Percentiles rank a stretch among this genome's conserved stretches.
These are phyloP conservation scores for Trichoderma koningii DNA, from an alignment of 2,329 filamentous ascomycete genomes.

Conservation along the genomic window DNA sequence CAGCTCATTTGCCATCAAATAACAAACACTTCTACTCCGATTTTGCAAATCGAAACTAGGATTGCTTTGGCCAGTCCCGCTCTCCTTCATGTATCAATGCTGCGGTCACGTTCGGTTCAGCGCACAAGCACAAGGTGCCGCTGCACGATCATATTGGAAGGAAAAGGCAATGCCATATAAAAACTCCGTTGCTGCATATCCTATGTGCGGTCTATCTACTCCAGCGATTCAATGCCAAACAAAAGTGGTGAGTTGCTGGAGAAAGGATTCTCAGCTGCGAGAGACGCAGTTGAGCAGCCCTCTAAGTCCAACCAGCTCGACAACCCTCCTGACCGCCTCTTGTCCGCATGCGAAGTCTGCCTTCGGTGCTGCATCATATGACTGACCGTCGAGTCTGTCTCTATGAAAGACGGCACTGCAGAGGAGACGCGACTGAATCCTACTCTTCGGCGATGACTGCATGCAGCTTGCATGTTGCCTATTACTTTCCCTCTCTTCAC, in stretches of 20 bases:
- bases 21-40: too few relatives aligned
- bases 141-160: too few relatives aligned
- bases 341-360: background rate
- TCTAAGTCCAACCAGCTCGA: background rate
- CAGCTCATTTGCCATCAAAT: too few relatives aligned
- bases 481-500: background rate
- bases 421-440: background rate
- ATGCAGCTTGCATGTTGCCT: background rate
- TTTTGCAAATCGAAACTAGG: too few relatives aligned
- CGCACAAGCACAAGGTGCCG: too few relatives aligned
- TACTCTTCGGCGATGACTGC: background rate
- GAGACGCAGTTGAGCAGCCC: background rate
- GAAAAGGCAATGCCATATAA: background rate
- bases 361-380: conserved; percentile 6
- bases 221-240: background rate
- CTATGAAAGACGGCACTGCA: background rate
- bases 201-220: conserved; percentile 11
- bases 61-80: too few relatives aligned
- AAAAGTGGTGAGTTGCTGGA: background rate
- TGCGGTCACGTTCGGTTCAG: too few relatives aligned
- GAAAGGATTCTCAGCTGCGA: background rate
- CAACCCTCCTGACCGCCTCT: conserved; percentile 10
- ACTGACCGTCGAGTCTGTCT: background rate
- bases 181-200: background rate
- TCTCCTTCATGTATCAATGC: too few relatives aligned